Evolutionary conservation across 2,329 filamentous ascomycete genomes (phyloP).

Genomic region (Calycina herbarum): DNA sequence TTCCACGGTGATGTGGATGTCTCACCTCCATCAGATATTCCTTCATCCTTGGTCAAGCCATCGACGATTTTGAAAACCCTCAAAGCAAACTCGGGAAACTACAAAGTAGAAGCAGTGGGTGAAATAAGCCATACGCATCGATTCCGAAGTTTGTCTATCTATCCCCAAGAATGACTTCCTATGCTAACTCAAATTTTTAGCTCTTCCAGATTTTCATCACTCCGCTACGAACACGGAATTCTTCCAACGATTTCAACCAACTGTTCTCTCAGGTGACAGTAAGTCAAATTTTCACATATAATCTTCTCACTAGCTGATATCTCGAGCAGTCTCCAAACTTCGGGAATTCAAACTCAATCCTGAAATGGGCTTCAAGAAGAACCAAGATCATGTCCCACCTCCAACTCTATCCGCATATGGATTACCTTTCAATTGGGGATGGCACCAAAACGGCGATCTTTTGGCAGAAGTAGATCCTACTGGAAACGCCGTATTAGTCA

Average conservation of each 20-base stretch:
- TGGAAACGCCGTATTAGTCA: constrained; percentile 36
- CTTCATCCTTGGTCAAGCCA: constrained; percentile 33
- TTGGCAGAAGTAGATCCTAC: constrained; percentile 41
- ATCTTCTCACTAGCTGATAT: constrained; percentile 23
- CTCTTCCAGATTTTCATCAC: constrained; percentile 83
- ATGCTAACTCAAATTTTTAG: constrained; percentile 37
- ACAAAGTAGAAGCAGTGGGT: constrained; percentile 70
- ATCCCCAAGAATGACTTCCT: constrained; percentile 12
- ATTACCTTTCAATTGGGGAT: constrained; percentile 76
- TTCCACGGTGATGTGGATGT: constrained; percentile 47
- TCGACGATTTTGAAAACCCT: constrained; percentile 54
- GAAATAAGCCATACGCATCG: constrained; percentile 78
- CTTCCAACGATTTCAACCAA: constrained; percentile 68
- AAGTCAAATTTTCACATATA: constrained; percentile 28
- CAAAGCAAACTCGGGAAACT: constrained; percentile 67
- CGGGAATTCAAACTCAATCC: constrained; percentile 68
- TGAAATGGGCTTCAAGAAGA: constrained; percentile 56
- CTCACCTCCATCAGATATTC: constrained; percentile 33
- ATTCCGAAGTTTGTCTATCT: constrained; percentile 63
- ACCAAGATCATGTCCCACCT: constrained; percentile 75
- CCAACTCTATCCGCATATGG: constrained; percentile 74
- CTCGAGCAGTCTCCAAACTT: constrained; percentile 51
- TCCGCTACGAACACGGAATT: constrained; percentile 68
- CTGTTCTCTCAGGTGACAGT: constrained; percentile 72
- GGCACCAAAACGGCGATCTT: constrained; percentile 78